phyloP scores from a whole-genome alignment of 2,329 filamentous ascomycete genomes.

The Trichoderma lentiforme region DNA sequence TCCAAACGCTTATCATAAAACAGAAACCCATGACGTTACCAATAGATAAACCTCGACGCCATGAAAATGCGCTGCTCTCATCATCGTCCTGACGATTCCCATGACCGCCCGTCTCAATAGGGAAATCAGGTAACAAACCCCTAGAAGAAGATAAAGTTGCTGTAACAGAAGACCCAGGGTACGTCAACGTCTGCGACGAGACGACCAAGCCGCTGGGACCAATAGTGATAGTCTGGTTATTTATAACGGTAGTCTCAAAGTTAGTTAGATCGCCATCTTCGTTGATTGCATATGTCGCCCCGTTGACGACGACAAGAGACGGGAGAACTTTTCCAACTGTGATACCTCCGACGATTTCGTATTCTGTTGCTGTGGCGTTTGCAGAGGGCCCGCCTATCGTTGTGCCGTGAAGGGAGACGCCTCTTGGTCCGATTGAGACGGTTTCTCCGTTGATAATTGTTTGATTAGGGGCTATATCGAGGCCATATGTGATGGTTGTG shows the following conservation, averaged over 20 bases:
- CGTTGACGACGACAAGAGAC: conserved; percentile 48
- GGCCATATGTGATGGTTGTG: conserved; percentile 46
- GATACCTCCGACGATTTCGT: conserved; percentile 50
- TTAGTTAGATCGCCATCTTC: conserved; percentile 40
- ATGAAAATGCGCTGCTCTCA: conserved; percentile 23
- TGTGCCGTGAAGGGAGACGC: conserved; percentile 39
- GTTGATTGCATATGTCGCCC: conserved; percentile 50
- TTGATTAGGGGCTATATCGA: conserved; percentile 31
- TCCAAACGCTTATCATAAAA: conserved; percentile 41
- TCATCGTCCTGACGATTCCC: conserved; percentile 23
- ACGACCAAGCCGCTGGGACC: conserved; percentile 47
- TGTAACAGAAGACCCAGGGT: conserved; percentile 43
- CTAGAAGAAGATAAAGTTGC: conserved; percentile 38
- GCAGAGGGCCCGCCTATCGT: conserved; percentile 44
- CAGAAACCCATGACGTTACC: conserved; percentile 28
- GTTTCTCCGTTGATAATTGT: conserved; percentile 49
- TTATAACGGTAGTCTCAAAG: conserved; percentile 49
- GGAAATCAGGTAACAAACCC: conserved; percentile 24
- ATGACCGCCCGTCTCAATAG: conserved; percentile 28
- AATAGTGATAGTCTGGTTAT: conserved; percentile 47
- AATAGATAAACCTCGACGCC: conserved; percentile 15
- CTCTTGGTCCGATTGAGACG: conserved; percentile 47
- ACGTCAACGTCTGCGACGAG: conserved; percentile 43
- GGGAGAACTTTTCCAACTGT: conserved; percentile 50
- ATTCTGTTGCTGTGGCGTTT: conserved; percentile 35